phyloP scores from a whole-genome alignment of 805 yeast species.

The Kluyveromyces lactis region DNA sequence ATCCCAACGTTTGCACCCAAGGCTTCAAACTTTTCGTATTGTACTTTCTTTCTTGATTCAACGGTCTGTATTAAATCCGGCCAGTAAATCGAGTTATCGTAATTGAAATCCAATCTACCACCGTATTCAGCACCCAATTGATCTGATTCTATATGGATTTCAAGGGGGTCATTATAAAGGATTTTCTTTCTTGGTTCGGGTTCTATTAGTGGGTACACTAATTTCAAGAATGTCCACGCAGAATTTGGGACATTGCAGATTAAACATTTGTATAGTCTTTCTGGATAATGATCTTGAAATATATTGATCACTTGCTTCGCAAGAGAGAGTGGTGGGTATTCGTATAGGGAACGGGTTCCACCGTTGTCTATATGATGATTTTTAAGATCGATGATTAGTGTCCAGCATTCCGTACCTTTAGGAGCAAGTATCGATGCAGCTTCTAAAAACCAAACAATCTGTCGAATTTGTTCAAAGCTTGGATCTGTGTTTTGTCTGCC shows the following conservation, averaged over 20 bases:
- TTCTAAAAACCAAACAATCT: slow-evolving; percentile 50
- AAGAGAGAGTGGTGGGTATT: slow-evolving; percentile 39
- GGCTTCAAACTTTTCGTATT: slow-evolving; percentile 31
- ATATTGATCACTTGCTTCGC: slow-evolving; percentile 44
- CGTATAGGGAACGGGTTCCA: slow-evolving; percentile 30
- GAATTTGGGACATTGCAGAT: slow-evolving; percentile 51
- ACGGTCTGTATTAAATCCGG: slow-evolving; percentile 39
- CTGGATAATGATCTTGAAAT: slow-evolving; percentile 52
- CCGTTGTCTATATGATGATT: slow-evolving; percentile 31
- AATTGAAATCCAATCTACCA: slow-evolving; percentile 40
- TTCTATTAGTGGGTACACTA: slow-evolving; percentile 50
- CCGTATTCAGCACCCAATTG: slow-evolving; percentile 45
- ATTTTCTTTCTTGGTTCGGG: slow-evolving; percentile 52
- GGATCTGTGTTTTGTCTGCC: slow-evolving; percentile 50
- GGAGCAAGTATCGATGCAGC: slow-evolving; percentile 45
- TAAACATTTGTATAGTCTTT: slow-evolving; percentile 45
- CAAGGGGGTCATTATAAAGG: slow-evolving; percentile 50
- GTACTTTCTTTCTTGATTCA: slow-evolving; percentile 29
- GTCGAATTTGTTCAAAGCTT: slow-evolving; percentile 45
- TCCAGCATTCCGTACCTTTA: slow-evolving; percentile 49
- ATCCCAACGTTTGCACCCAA: slow-evolving; percentile 45
- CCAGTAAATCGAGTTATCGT: slow-evolving; percentile 48
- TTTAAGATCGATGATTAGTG: slow-evolving; percentile 48
- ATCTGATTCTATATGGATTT: slow-evolving; percentile 42
- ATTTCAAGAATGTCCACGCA: slow-evolving; percentile 46